These are phyloP conservation scores for Zygnema circumcarinatum DNA, from an alignment of 139 green algal genomes.

Conservation along the genomic window DNA sequence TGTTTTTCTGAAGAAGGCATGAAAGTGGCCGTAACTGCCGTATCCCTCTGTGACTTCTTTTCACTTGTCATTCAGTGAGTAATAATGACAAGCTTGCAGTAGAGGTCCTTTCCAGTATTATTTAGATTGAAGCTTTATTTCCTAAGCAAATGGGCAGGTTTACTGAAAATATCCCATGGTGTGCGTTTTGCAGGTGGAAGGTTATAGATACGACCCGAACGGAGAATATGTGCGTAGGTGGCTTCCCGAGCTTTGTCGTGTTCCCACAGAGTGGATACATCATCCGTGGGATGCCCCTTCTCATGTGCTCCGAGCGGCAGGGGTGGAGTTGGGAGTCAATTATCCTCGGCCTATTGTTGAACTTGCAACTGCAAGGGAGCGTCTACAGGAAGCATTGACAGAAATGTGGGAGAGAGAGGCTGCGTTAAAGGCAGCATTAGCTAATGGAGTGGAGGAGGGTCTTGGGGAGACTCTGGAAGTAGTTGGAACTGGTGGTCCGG, in stretches of 20 bases:
- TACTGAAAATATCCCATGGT: no score
- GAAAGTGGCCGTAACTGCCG: no score
- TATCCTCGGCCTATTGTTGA: constrained; percentile 58
- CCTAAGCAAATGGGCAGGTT: no score
- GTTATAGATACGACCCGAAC: constrained; percentile 74
- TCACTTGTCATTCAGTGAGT: no score
- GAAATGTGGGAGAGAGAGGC: constrained; percentile 56
- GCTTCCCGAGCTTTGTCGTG: constrained; percentile 73
- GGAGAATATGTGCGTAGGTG: constrained; percentile 89
- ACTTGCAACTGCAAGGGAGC: constrained; percentile 27
- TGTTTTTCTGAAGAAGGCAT: no score
- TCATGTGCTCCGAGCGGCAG: constrained; percentile 43
- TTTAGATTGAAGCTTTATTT: no score
- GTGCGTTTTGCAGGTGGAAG: constrained; percentile 23
- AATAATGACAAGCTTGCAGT: no score
- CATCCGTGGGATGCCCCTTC: constrained; percentile 61
- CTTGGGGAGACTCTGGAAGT: constrained; percentile 29
- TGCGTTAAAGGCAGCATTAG: constrained; percentile 30
- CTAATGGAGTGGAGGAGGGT: constrained; percentile 47
- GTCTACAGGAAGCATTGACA: constrained; percentile 36
- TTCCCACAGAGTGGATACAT: constrained; percentile 80
- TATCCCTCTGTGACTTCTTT: no score
- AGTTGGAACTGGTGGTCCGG: background rate
- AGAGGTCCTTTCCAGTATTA: no score
- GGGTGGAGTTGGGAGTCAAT: constrained; percentile 58